A percentile compares a stretch with the other conserved stretches of the same genome.
These are phyloP conservation scores for Aspergillus niger DNA, from an alignment of 2,329 filamentous ascomycete genomes.

Conservation along the genomic window DNA sequence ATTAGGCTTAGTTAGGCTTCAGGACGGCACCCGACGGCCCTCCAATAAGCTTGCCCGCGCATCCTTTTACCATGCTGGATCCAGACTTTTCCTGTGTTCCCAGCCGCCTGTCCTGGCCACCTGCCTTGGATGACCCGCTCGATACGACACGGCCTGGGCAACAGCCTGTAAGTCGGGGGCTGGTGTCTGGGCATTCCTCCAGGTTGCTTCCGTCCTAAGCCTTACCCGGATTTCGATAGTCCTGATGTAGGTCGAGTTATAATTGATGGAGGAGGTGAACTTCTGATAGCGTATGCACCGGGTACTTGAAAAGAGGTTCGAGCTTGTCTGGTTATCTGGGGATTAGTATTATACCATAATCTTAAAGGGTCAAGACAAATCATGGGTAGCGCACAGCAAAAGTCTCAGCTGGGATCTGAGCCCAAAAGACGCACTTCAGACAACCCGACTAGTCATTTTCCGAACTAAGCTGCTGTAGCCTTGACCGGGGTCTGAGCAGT, in stretches of 20 bases:
- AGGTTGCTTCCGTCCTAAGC: not conserved
- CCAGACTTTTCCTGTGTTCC: not conserved
- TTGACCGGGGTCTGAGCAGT: not conserved
- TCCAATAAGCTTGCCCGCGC: not conserved
- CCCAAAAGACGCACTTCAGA: not conserved
- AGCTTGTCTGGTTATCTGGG: not conserved
- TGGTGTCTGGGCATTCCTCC: not conserved
- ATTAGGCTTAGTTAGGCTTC: conserved; percentile 7
- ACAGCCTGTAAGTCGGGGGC: not conserved
- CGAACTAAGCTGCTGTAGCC: not conserved
- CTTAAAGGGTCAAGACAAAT: not conserved
- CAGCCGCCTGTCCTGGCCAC: not conserved
- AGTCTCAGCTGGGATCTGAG: not conserved
- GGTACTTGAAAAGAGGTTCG: too few species aligned
- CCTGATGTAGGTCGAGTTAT: not conserved
- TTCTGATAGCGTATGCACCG: not conserved
- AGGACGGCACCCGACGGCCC: not conserved
- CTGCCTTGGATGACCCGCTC: not conserved
- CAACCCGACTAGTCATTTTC: not conserved
- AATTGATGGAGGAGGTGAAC: not conserved
- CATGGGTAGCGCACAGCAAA: not conserved
- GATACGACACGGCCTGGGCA: not conserved
- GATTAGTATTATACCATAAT: not conserved
- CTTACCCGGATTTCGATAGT: not conserved
- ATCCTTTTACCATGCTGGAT: not conserved